Conservation (phyloP, 2,329 filamentous ascomycete genomes). For the Colletotrichum gloeosporioides region DNA sequence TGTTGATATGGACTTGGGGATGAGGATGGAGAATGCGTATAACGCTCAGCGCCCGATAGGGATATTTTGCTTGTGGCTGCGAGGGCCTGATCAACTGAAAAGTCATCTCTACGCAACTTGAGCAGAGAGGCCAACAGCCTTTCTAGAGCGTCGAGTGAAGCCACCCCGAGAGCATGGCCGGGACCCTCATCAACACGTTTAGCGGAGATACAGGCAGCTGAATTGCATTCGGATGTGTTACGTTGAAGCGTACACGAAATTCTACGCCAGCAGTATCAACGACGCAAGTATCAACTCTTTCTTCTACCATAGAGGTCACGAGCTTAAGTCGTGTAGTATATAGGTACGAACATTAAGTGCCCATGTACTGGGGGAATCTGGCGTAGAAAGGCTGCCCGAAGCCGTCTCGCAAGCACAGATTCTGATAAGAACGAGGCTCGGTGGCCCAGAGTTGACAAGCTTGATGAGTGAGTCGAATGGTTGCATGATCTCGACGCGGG, state of each 20-base stretch:
- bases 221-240: neutral
- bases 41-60: neutral
- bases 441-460: neutral
- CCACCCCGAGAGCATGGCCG: neutral
- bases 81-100: neutral
- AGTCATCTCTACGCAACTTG: neutral
- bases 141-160: neutral
- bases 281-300: neutral
- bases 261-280: neutral
- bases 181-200: neutral
- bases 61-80: neutral
- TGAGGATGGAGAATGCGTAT: neutral
- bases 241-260: neutral
- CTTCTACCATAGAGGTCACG: neutral
- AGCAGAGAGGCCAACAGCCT: neutral
- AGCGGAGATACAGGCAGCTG: neutral
- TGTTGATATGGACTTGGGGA: neutral
- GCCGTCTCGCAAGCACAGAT: neutral
- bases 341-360: neutral
- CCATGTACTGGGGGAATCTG: neutral
- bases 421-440: neutral
- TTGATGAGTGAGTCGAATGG: neutral
- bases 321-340: neutral
- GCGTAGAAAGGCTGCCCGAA: neutral
- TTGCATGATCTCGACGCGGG: neutral